Conservation (phyloP, 2,329 filamentous ascomycete species). For the Amphichorda felina region DNA sequence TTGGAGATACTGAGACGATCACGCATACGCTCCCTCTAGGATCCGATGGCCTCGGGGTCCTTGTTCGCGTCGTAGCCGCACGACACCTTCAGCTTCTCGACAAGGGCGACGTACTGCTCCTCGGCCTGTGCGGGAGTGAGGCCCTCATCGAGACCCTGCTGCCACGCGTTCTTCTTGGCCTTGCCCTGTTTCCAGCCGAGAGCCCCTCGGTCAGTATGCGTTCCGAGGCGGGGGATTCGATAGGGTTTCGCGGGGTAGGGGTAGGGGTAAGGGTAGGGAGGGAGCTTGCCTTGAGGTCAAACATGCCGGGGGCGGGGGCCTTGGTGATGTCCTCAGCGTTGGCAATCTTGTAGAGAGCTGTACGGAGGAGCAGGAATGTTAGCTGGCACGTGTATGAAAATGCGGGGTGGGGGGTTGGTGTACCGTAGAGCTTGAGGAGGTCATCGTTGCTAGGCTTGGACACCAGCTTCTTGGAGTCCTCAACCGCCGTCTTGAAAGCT, state of each 20-base stretch:
- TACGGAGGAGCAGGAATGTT: neutral
- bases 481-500: constrained; percentile 43
- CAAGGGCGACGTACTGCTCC: constrained; percentile 60
- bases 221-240: neutral
- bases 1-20: no score
- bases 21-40: no score
- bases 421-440: constrained; percentile 51
- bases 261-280: neutral
- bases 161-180: constrained; percentile 70
- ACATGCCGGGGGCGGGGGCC: constrained; percentile 52
- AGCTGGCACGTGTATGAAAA: neutral
- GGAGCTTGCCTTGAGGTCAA: constrained; percentile 50
- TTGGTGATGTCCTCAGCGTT: constrained; percentile 42
- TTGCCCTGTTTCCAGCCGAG: constrained; percentile 45
- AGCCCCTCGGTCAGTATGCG: no score
- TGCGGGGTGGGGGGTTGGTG: neutral
- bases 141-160: constrained; percentile 53
- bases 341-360: constrained; percentile 48
- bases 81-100: constrained; percentile 59
- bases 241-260: neutral
- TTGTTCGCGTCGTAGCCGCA: constrained; percentile 57
- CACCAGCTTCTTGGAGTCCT: constrained; percentile 56
- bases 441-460: constrained; percentile 52
- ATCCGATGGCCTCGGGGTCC: constrained; percentile 46
- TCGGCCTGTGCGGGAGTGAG: constrained; percentile 56